A percentile compares a stretch with the other conserved stretches of the same genome.
phyloP scores from a whole-genome alignment of 176 grass and related monocot genomes.

The Oryza glaberrima region DNA sequence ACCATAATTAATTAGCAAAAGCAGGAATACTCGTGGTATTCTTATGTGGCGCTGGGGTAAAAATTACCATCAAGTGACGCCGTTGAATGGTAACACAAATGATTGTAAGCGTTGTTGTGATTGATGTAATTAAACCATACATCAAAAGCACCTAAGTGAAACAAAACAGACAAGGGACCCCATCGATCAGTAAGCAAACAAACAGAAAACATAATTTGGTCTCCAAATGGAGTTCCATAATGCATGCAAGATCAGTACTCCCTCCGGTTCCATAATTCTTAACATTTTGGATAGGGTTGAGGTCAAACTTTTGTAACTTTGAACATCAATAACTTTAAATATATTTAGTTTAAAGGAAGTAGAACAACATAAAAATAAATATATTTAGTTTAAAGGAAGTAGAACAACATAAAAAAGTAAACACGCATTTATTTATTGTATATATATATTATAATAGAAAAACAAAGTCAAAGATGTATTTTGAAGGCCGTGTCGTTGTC shows the following conservation, averaged over 20 bases:
- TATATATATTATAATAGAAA: no score
- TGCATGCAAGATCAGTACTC: not conserved
- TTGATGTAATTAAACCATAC: conserved; percentile 85
- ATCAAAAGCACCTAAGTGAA: conserved; percentile 77
- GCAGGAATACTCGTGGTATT: not conserved
- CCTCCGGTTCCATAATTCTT: no score
- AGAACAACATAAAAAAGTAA: no score
- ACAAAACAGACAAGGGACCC: conserved; percentile 29
- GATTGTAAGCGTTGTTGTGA: conserved; percentile 67
- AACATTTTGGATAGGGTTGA: no score
- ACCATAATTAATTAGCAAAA: not conserved
- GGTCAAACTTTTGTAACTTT: no score
- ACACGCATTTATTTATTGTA: no score
- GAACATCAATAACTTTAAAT: no score
- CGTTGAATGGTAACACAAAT: conserved; percentile 92
- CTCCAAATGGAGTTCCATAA: conserved; percentile 9
- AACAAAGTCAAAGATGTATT: no score
- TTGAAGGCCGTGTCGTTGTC: no score
- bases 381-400: no score
- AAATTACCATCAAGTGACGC: conserved; percentile 89
- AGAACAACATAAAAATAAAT: no score
- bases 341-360: no score
- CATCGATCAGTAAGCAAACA: conserved; percentile 28
- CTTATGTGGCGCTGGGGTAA: not conserved
- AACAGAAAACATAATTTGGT: not conserved